A percentile compares a stretch with the other conserved stretches of the same genome.
phyloP scores from a whole-genome alignment of 1,284 basidiomycete genomes.

The Trametes hirsuta region DNA sequence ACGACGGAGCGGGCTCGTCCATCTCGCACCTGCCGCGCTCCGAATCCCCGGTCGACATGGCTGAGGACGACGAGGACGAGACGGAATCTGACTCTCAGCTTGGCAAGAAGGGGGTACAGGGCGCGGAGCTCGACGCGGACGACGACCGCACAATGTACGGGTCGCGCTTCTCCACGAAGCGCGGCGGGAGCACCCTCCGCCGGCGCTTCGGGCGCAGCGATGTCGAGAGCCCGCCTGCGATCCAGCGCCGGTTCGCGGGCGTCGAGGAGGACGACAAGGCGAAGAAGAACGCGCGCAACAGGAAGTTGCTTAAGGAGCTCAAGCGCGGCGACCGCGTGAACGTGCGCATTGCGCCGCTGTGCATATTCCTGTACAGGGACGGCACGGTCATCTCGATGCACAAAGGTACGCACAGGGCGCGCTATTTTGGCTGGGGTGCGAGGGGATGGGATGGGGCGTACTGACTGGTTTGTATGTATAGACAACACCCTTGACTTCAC shows the following conservation, averaged over 20 bases:
- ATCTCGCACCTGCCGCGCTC: conserved; percentile 45
- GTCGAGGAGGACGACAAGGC: conserved; percentile 17
- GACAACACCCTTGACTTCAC: conserved; percentile 52
- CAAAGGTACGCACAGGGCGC: conserved; percentile 25
- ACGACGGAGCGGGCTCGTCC: conserved; percentile 22
- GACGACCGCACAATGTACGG: conserved; percentile 36
- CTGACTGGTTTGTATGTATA: conserved; percentile 14
- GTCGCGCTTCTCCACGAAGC: conserved; percentile 32
- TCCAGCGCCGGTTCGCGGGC: conserved; percentile 10
- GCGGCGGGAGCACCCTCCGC: conserved; percentile 15
- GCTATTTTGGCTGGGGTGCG: neutral
- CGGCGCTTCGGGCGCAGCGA: conserved; percentile 23
- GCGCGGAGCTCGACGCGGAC: conserved; percentile 16
- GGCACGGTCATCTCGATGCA: conserved; percentile 45
- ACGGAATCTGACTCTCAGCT: conserved; percentile 25
- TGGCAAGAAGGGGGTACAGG: conserved; percentile 14
- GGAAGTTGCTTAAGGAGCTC: conserved; percentile 47
- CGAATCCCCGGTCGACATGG: conserved; percentile 42
- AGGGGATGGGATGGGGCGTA: neutral
- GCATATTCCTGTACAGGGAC: conserved; percentile 66
- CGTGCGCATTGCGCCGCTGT: conserved; percentile 62
- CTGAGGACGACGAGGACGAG: conserved; percentile 29
- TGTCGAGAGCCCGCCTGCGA: conserved; percentile 19
- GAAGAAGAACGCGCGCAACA: conserved; percentile 31
- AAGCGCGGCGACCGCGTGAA: conserved; percentile 64